Evolutionary conservation across 2,329 filamentous ascomycete species (phyloP), one percentile per base, ranked within the genome.

Genomic region (Fusarium buxicola): DNA sequence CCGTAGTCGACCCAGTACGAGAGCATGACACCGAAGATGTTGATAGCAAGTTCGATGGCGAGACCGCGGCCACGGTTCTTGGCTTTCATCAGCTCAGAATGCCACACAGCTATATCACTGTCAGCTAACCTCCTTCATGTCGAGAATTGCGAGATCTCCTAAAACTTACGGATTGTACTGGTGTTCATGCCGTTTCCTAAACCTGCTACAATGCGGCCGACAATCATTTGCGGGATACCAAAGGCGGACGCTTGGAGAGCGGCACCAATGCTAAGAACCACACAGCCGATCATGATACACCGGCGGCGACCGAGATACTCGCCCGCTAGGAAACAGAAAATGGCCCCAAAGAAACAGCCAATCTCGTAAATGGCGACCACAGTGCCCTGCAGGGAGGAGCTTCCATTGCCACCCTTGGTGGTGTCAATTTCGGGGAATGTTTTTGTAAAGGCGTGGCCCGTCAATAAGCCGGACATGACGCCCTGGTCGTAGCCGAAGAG

Each of bases 171-270:
- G 15, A 77, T 77, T 2, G 82, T 84, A 31, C 81, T 78, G 2
- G 82, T 83, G 46, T 83, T 84, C 70, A 80, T 71, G 6, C 79
- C 78, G 39, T 76, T 81, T 2, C 81, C 81, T 4, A 82, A 47
- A 3, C 81, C 81, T 7, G 76, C 77, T 16, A 82, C 74, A 18
- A 82, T 74, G 3, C 81, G 73, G 0, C 78, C 79, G 9, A 79
- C 76, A 46, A 81, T 78, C 72, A 82, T 74, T 41, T 80, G 76
- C 15, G 76, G 69, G n/a, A 81, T 72, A 5, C 66, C 66, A 45
- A 73, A 78, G 7, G 77, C 72, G 4, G 76, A 72, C 2, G 78
- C 76, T 50, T 82, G 79, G 1, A 82, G 70, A 10, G 76, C 69
- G 3, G 77, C 79, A 0, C 80, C 81, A 30, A 82, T 69, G n/a